Evolutionary conservation across 352 stramenopile species (phyloP), one percentile per base, ranked within the genome.

Genomic region (Aphanomyces invadans): DNA sequence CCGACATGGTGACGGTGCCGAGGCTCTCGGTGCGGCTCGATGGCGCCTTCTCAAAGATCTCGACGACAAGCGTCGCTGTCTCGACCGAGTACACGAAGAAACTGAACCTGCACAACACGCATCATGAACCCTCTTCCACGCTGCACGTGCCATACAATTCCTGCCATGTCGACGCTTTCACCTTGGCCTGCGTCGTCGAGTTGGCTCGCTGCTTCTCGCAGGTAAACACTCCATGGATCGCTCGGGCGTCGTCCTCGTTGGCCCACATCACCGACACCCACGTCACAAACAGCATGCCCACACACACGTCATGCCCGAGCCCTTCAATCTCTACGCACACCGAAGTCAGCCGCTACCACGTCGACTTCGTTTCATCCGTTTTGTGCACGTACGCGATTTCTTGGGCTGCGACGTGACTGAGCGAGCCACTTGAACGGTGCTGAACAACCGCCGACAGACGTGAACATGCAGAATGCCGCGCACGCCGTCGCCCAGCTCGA

Each of bases 21-120:
- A 67, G 15, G 32, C 46, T 60, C 11, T 49, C 48, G 2, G 21
- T 23, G 2, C 29, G 23, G 11, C 28, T 46, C 7, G 45, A 4
- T 1, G 29, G 28, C 26, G 26, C 29, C 32, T 67, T 44, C 21
- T 59, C 60, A 60, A 60, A 67, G 15, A 67, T 15, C 15, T 67
- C 60, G 19, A 55, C 19, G 4, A 25, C 19, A n/a, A 67, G 36
- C 5, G n/a, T 67, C 46, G 60, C 60, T 23, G 60, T 48, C 1
- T 67, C 60, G 11, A 67, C 49, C 15, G 39, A 51, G 44, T 67
- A 67, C 38, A 67, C 42, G 21, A 67, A 67, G 25, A 57, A 67
- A 44, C 60, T 67, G 21, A 67, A 67, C 60, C 60, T 67, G 57
- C 32, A 48, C n/a, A 29, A 10, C 10, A 54, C n/a, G 10, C 7